phyloP scores from a whole-genome alignment of 352 stramenopile species.

The Pythium rhizo-oryzae region DNA sequence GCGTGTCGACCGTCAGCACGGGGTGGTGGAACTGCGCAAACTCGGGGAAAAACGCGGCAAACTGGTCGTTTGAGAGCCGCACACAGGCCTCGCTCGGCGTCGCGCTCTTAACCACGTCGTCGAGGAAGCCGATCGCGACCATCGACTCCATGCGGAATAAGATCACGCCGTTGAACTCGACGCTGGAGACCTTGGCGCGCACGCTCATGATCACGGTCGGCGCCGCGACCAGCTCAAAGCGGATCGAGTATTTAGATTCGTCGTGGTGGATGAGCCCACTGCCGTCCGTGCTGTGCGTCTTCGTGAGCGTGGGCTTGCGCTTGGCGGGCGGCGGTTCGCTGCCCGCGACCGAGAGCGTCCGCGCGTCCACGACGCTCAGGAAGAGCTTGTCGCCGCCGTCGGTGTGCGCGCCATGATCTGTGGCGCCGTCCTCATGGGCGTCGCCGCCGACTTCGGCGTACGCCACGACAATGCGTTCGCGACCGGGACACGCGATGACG shows the following conservation, averaged over 20 bases:
- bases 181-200: slow-evolving; percentile 27
- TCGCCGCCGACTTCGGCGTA: slow-evolving; percentile 47
- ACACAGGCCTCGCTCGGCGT: slow-evolving; percentile 34
- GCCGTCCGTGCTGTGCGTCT: slow-evolving; percentile 10
- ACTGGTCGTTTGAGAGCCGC: slow-evolving; percentile 62
- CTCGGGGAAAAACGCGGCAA: slow-evolving; percentile 71
- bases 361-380: slow-evolving; percentile 22
- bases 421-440: slow-evolving; percentile 16
- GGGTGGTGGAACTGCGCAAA: slow-evolving; percentile 59
- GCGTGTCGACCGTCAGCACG: slow-evolving; percentile 52
- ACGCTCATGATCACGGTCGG: slow-evolving; percentile 57
- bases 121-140: slow-evolving; percentile 64
- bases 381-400: slow-evolving; percentile 26
- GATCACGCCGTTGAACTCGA: slow-evolving; percentile 60
- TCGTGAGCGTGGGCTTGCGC: slow-evolving; percentile 17
- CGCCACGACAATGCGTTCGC: slow-evolving; percentile 50
- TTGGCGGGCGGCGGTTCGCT: background rate
- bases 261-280: background rate
- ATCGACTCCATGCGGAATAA: slow-evolving; percentile 62
- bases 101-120: slow-evolving; percentile 24
- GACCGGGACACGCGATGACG: slow-evolving; percentile 42
- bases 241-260: slow-evolving; percentile 24
- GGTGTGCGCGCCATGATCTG: background rate
- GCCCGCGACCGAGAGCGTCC: background rate
- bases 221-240: slow-evolving; percentile 62